Conservation (phyloP, 2,329 filamentous ascomycete genomes). For the Apiospora sp. region DNA sequence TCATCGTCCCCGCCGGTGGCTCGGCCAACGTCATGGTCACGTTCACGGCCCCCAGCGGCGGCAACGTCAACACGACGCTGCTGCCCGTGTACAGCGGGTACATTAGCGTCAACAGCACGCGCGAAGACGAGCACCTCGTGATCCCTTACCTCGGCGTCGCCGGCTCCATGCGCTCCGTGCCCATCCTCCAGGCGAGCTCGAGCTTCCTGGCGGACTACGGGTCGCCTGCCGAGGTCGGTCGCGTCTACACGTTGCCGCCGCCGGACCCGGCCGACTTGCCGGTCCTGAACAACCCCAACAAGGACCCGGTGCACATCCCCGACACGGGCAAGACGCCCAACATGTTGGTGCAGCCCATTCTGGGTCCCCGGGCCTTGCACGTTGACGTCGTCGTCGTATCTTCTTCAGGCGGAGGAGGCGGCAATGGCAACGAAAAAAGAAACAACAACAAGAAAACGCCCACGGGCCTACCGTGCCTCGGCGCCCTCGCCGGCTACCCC, state of each 20-base stretch:
- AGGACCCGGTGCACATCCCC: background rate
- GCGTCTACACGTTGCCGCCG: slow-evolving; percentile 36
- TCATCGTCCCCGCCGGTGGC: slow-evolving; percentile 34
- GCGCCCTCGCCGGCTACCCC: slow-evolving; percentile 30
- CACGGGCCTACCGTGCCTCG: slow-evolving; percentile 26
- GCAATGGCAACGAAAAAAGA: background rate
- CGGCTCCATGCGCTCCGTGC: slow-evolving; percentile 39
- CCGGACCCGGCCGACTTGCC: slow-evolving; percentile 27
- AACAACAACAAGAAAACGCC: background rate
- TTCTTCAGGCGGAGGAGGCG: background rate
- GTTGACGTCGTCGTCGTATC: slow-evolving; percentile 21
- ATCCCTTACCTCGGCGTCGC: slow-evolving; percentile 52
- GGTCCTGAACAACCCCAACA: background rate
- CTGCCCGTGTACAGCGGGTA: slow-evolving; percentile 54
- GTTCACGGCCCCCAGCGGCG: slow-evolving; percentile 34
- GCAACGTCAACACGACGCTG: slow-evolving; percentile 42
- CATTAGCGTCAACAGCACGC: slow-evolving; percentile 50
- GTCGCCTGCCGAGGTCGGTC: slow-evolving; percentile 32
- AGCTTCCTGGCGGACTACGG: slow-evolving; percentile 26
- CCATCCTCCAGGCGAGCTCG: slow-evolving; percentile 22
- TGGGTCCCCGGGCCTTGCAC: slow-evolving; percentile 18
- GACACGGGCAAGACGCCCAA: slow-evolving; percentile 24
- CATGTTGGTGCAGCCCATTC: background rate
- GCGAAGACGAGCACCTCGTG: slow-evolving; percentile 45
- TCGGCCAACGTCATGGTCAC: slow-evolving; percentile 33